Percentiles rank a stretch among this genome's conserved stretches.
These are phyloP conservation scores for Psidium friedrichsthalianum DNA, from an alignment of 345 rosid species.

Conservation along the genomic window DNA sequence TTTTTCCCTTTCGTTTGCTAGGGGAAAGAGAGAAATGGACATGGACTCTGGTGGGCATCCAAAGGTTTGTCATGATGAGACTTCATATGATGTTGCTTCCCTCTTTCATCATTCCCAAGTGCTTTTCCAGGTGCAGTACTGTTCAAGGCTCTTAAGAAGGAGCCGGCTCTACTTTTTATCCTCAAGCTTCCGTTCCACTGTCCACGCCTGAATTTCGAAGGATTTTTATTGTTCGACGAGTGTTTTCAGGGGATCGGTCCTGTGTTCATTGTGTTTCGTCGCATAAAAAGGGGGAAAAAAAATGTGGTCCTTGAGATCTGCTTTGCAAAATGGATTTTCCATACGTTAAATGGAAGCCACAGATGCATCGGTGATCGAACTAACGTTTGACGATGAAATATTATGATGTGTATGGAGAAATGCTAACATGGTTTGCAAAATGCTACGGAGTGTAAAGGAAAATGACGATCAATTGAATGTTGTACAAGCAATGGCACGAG, in stretches of 20 bases:
- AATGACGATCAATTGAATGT: neutral
- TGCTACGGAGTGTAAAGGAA: neutral
- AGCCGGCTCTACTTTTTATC: too few relatives aligned
- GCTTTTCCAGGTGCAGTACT: neutral
- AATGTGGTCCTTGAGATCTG: neutral
- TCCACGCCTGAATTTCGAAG: neutral
- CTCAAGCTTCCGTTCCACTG: too few relatives aligned
- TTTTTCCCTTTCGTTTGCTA: conserved; percentile 7
- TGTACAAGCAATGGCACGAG: neutral
- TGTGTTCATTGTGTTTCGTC: neutral
- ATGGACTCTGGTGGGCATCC: neutral
- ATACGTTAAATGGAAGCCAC: neutral
- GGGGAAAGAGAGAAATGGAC: neutral
- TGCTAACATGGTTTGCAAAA: neutral
- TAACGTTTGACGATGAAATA: neutral
- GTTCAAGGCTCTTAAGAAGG: neutral
- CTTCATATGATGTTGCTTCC: conserved; percentile 34
- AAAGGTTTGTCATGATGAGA: conserved; percentile 15
- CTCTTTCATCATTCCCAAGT: conserved; percentile 23
- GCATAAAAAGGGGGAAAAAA: neutral
- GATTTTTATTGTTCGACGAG: neutral
- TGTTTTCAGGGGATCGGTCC: neutral
- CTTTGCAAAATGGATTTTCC: neutral
- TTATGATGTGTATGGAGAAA: neutral
- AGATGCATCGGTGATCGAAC: neutral